These are phyloP conservation scores for Psophocarpus tetragonolobus DNA, from an alignment of 306 rosid genomes.

Conservation along the genomic window DNA sequence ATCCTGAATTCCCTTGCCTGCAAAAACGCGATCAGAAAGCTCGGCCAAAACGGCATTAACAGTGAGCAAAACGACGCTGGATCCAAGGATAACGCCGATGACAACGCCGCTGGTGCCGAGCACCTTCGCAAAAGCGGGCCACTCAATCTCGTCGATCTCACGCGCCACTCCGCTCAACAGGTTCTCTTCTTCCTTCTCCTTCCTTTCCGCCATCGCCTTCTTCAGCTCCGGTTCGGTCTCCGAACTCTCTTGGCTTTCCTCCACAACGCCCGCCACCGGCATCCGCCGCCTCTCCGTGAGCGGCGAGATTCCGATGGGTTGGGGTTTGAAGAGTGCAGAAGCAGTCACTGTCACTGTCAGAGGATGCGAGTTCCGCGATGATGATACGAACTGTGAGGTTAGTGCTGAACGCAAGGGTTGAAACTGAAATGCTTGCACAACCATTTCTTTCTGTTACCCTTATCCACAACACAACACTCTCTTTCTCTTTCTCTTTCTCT, in stretches of 20 bases:
- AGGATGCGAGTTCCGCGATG: too few relatives aligned
- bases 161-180: slow-evolving; percentile 67
- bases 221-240: slow-evolving; percentile 55
- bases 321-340: slow-evolving; percentile 20
- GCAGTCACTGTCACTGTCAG: background rate
- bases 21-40: slow-evolving; percentile 68
- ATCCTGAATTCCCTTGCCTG: slow-evolving; percentile 84
- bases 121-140: slow-evolving; percentile 87
- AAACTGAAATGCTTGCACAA: too few relatives aligned
- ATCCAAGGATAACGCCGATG: slow-evolving; percentile 74
- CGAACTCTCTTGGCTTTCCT: slow-evolving; percentile 58
- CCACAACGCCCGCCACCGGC: slow-evolving; percentile 41
- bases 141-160: slow-evolving; percentile 80
- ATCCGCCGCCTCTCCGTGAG: background rate
- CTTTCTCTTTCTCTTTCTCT: too few relatives aligned
- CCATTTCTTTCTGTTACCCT: too few relatives aligned
- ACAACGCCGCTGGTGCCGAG: slow-evolving; percentile 90
- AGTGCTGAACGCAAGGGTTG: too few relatives aligned
- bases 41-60: slow-evolving; percentile 81
- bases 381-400: too few relatives aligned
- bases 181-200: slow-evolving; percentile 49
- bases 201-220: slow-evolving; percentile 75
- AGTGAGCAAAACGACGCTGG: slow-evolving; percentile 87
- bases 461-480: too few relatives aligned
- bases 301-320: slow-evolving; percentile 5